Base-by-base conservation (phyloP, 179 eudicot genomes). In the Monotropa hypopitys region DNA sequence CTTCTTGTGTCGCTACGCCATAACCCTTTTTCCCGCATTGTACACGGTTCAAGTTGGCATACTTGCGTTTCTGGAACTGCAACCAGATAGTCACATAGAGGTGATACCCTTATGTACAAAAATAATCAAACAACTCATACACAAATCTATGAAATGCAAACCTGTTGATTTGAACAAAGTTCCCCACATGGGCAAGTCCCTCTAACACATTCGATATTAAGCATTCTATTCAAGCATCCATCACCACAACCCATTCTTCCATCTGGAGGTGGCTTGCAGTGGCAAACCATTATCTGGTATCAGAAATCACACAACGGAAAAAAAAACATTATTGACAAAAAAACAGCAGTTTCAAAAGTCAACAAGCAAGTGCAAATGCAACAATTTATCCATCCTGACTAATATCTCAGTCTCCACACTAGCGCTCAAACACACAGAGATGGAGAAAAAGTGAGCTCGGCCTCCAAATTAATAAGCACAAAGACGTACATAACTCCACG, bases 161-260 rank as follows among this genome's bases (percentile, higher is more conserved):
- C 99, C 98, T 87, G 95, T 83, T 90, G 97, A 88, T 96, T 96
- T 75, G 99, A 90, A 88, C 99, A 96, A 68, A 79, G 83, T 69
- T 93, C 94, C 72, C 96, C 96, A 86, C 98, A 93, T 63, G 99
- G 99, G 81, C 99, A 96, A 50, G 98, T 93, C 77, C 92, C 97
- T 76, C 81, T 76, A 78, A 91, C 89, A 77, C 99, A 96, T 86
- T 96, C 99, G 42, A 96, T 96, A 84, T 93, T 96, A 73, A 96
- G 90, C 94, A 96, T 91, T 77, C 98, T 88, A 84, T 96, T 96
- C 86, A 96, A 82, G 86, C 99, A 96, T 82, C 85, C 92, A 86
- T 77, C 91, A 59, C 94, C 89, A 88, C 99, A 96, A 56, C 99
- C 98, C 86, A 84, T 75, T 66, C 86, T 84, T 69, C 97, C 98